phyloP scores from a whole-genome alignment of 1,139 yeast genomes.

The Keqinozyma sinolaborantium region DNA sequence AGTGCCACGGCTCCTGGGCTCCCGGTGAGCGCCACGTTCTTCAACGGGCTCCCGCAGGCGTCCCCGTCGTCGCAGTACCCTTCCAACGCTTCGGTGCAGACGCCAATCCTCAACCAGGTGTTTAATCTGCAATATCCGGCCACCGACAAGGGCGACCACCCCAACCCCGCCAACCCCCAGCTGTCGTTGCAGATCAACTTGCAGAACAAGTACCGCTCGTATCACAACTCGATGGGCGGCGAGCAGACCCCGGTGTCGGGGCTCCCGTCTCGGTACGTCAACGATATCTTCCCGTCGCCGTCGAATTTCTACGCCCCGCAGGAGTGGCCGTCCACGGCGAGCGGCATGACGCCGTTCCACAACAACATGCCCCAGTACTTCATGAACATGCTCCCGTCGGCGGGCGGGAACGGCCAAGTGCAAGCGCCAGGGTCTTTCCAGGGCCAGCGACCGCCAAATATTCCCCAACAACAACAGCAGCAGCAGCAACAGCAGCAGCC shows the following conservation, averaged over 20 bases:
- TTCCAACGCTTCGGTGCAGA: slow-evolving; percentile 20
- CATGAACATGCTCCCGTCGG: slow-evolving; percentile 20
- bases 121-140: slow-evolving; percentile 14
- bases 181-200: slow-evolving; percentile 6
- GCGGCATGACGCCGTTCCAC: slow-evolving; percentile 40
- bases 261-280: slow-evolving; percentile 48
- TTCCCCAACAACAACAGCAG: slow-evolving; percentile 1
- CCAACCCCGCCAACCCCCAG: slow-evolving; percentile 8
- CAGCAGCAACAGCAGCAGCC: neutral
- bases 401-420: no score
- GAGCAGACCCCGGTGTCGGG: slow-evolving; percentile 52
- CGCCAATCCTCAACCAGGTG: slow-evolving; percentile 36
- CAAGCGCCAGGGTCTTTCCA: neutral
- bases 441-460: slow-evolving; percentile 2
- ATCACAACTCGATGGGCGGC: slow-evolving; percentile 20
- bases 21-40: slow-evolving; percentile 25
- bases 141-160: slow-evolving; percentile 3
- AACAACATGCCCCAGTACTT: slow-evolving; percentile 23
- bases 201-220: slow-evolving; percentile 5
- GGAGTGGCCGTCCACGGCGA: slow-evolving; percentile 38
- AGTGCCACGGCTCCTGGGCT: slow-evolving; percentile 40
- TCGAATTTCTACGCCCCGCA: slow-evolving; percentile 46
- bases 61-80: slow-evolving; percentile 24
- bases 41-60: slow-evolving; percentile 25
- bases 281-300: slow-evolving; percentile 56